phyloP scores from a whole-genome alignment of 441 rosid species.

The Populus hybrid region DNA sequence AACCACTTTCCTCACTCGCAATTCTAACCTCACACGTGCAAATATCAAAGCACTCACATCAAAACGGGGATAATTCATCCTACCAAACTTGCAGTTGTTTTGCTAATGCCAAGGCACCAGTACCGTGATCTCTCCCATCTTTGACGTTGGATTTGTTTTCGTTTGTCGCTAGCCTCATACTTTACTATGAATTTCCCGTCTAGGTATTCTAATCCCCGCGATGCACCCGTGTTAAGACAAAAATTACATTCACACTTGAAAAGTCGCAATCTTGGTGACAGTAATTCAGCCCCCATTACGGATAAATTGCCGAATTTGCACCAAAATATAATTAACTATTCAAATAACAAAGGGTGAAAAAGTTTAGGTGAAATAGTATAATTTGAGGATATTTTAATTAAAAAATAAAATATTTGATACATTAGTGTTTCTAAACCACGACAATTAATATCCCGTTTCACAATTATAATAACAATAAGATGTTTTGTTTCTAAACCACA shows the following conservation, averaged over 20 bases:
- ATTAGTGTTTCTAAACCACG: no score
- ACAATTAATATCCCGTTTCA: no score
- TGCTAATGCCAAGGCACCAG: neutral
- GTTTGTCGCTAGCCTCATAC: neutral
- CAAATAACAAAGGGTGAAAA: no score
- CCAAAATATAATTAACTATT: no score
- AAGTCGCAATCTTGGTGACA: neutral
- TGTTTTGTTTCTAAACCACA: no score
- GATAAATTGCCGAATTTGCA: no score
- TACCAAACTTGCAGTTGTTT: neutral
- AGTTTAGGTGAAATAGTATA: no score
- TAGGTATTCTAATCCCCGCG: neutral
- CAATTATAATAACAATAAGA: no score
- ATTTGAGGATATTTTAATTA: no score
- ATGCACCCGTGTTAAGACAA: neutral
- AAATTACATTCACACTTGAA: neutral
- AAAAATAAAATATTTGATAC: no score
- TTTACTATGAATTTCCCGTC: neutral
- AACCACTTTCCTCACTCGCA: neutral
- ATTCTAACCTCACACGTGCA: neutral
- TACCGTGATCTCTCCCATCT: neutral
- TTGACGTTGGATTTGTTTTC: neutral
- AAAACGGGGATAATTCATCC: neutral
- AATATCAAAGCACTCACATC: neutral
- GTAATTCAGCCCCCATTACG: neutral